Conservation (phyloP, 345 rosid genomes). For the Melastoma malabathricum region DNA sequence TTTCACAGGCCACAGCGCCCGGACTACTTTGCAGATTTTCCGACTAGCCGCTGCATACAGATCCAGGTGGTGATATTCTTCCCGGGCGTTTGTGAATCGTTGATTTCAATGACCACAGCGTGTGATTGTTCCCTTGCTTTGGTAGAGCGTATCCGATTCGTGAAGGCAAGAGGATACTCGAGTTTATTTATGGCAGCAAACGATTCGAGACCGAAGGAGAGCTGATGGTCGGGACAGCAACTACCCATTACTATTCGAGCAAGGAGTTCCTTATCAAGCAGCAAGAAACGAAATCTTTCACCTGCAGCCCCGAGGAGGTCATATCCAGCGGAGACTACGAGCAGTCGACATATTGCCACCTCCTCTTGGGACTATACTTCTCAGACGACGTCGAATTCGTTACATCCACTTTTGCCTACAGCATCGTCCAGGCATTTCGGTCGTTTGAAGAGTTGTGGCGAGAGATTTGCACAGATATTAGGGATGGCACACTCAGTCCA, state of each 20-base stretch:
- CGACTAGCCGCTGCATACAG: slow-evolving; percentile 80
- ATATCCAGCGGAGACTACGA: slow-evolving; percentile 65
- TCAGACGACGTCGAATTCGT: slow-evolving; percentile 49
- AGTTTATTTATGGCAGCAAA: slow-evolving; percentile 77
- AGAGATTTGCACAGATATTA: slow-evolving; percentile 59
- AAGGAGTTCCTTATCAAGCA: slow-evolving; percentile 82
- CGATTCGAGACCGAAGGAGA: slow-evolving; percentile 67
- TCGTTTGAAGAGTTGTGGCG: slow-evolving; percentile 62
- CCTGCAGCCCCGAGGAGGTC: slow-evolving; percentile 78
- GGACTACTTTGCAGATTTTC: slow-evolving; percentile 65
- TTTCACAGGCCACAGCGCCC: slow-evolving; percentile 61
- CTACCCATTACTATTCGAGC: slow-evolving; percentile 77
- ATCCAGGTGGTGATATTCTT: slow-evolving; percentile 85
- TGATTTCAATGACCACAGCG: not conserved
- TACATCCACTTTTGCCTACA: slow-evolving; percentile 74
- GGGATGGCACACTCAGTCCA: slow-evolving; percentile 35
- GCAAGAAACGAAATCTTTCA: slow-evolving; percentile 51
- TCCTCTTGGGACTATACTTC: slow-evolving; percentile 66
- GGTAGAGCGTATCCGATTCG: slow-evolving; percentile 54
- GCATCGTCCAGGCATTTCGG: slow-evolving; percentile 70
- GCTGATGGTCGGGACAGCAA: slow-evolving; percentile 68
- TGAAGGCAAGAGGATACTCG: slow-evolving; percentile 83
- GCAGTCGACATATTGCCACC: slow-evolving; percentile 85
- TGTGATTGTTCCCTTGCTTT: not conserved
- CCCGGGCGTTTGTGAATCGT: no score